These are phyloP conservation scores for Ophiostoma himal-ulmi DNA, from an alignment of 2,329 filamentous ascomycete genomes.

Conservation along the genomic window DNA sequence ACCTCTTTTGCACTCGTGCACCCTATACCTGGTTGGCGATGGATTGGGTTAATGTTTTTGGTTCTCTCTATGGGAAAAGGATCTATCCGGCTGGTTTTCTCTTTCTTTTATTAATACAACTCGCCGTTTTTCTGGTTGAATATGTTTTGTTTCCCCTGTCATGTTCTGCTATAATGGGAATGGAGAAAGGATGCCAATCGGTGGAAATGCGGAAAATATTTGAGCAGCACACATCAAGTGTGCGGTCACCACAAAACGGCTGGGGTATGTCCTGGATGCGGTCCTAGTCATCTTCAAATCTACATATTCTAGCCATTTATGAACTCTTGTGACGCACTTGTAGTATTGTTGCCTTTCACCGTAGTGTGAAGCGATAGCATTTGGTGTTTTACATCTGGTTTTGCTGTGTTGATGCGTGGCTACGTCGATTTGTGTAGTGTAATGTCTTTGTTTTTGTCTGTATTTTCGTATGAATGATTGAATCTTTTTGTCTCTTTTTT, in stretches of 20 bases:
- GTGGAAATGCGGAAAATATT: neutral
- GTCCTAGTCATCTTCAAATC: slow-evolving; percentile 2
- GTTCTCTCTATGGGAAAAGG: slow-evolving; percentile 8
- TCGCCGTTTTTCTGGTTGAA: neutral
- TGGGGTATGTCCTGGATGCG: slow-evolving; percentile 7
- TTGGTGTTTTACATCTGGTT: neutral
- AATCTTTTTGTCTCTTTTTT: no score
- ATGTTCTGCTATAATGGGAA: neutral
- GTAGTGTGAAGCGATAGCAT: neutral
- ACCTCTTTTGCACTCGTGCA: no score
- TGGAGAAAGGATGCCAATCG: neutral
- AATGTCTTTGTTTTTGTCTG: no score
- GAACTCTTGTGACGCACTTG: neutral
- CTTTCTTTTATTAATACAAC: slow-evolving; percentile 11
- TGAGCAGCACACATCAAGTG: slow-evolving; percentile 7
- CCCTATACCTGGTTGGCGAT: neutral
- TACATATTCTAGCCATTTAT: slow-evolving; percentile 5
- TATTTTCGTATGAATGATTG: no score
- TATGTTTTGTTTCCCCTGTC: neutral
- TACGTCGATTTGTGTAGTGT: no score
- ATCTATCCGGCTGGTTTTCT: slow-evolving; percentile 11
- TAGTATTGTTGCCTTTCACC: neutral
- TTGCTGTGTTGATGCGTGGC: neutral
- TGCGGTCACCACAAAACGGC: slow-evolving; percentile 11
- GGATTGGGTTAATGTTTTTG: slow-evolving; percentile 7